Evolutionary conservation across 441 rosid species (phyloP).

Genomic region (Raphanus hybrid): DNA sequence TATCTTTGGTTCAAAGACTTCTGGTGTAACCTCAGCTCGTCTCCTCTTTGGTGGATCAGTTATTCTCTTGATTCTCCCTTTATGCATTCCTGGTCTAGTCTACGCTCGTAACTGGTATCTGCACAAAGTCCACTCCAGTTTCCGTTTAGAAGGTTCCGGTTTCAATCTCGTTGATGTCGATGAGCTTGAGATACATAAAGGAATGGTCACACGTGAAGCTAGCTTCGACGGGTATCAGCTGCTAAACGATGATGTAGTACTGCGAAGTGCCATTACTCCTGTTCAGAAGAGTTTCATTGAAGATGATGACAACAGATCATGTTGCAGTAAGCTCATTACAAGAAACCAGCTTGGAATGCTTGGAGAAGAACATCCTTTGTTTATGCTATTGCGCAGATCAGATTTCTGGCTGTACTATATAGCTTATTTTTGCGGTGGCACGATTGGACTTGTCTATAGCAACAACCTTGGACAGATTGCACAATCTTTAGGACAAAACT

Average conservation of each 20-base stretch:
- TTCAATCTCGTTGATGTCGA: slow-evolving; percentile 82
- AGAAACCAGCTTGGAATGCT: slow-evolving; percentile 69
- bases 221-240: slow-evolving; percentile 48
- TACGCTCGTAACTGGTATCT: slow-evolving; percentile 84
- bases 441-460: slow-evolving; percentile 94
- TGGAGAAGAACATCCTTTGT: slow-evolving; percentile 77
- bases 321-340: slow-evolving; percentile 55
- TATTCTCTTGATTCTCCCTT: slow-evolving; percentile 72
- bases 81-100: slow-evolving; percentile 80
- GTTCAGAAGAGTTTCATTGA: slow-evolving; percentile 44
- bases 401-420: slow-evolving; percentile 91
- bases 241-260: slow-evolving; percentile 37
- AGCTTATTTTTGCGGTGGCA: slow-evolving; percentile 89
- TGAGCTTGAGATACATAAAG: slow-evolving; percentile 86
- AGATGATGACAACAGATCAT: slow-evolving; percentile 46
- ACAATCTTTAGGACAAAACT: slow-evolving; percentile 68
- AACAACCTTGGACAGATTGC: slow-evolving; percentile 95
- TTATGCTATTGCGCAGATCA: slow-evolving; percentile 64
- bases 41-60: slow-evolving; percentile 73
- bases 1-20: slow-evolving; percentile 56
- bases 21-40: slow-evolving; percentile 49
- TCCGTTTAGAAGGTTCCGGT: slow-evolving; percentile 60
- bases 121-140: slow-evolving; percentile 66
- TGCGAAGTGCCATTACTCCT: slow-evolving; percentile 14
- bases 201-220: slow-evolving; percentile 50